Evolutionary conservation across 495 filamentous ascomycete species (phyloP).

Genomic region (Ascodesmis nigricans): DNA sequence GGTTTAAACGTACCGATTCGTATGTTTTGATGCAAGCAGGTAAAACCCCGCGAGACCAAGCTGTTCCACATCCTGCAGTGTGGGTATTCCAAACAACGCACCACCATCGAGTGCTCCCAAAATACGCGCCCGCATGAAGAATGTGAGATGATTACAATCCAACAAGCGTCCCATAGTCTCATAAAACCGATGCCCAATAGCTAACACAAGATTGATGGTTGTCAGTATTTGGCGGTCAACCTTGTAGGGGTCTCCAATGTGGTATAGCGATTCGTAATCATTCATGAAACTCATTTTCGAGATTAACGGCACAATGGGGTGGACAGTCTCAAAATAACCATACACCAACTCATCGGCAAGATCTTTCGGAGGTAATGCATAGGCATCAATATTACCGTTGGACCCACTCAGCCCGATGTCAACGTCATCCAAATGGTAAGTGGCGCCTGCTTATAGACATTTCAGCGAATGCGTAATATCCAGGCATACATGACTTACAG

Average conservation of each 20-base stretch:
- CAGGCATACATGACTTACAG: background rate
- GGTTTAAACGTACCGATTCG: conserved; percentile 12
- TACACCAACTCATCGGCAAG: conserved; percentile 30
- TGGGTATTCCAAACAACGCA: conserved; percentile 13
- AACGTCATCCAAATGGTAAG: conserved; percentile 7
- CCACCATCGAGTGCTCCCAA: conserved; percentile 19
- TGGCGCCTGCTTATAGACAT: conserved; percentile 2
- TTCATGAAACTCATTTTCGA: conserved; percentile 30
- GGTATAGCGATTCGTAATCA: conserved; percentile 28
- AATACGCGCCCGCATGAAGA: conserved; percentile 13
- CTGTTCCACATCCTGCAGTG: conserved; percentile 11
- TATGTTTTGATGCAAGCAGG: conserved; percentile 14
- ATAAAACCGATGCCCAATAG: conserved; percentile 9
- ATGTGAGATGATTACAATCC: conserved; percentile 6
- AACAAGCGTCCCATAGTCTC: background rate
- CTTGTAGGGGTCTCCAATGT: background rate
- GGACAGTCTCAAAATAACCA: conserved; percentile 30
- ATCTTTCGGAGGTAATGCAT: conserved; percentile 26
- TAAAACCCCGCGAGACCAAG: conserved; percentile 17
- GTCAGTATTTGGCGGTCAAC: conserved; percentile 9
- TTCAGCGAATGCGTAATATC: background rate
- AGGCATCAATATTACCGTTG: conserved; percentile 11
- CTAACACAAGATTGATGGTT: conserved; percentile 17
- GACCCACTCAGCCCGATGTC: conserved; percentile 4
- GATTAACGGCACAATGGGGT: conserved; percentile 33